Evolutionary conservation across 345 rosid species (phyloP), one percentile per base, ranked within the genome.

Genomic region (Cardamine resedifolia): DNA sequence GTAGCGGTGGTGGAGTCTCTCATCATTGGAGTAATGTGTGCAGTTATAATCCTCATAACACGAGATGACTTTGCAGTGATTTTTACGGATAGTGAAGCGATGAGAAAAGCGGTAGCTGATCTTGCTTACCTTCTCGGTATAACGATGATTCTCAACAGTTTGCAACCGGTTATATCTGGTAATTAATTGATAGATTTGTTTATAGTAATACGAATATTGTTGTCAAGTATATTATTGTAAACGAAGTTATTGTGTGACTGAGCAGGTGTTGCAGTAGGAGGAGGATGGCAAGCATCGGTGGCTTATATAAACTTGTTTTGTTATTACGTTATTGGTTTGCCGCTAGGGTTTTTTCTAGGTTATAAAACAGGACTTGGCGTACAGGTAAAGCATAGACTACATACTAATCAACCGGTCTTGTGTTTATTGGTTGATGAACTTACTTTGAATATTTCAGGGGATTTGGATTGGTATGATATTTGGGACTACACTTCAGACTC

Each of bases 201-300:
- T 51, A 14, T 3, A 23, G 26, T 7, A 4, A 28, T 4, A 20
- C 5, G 3, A 44, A 53, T 10, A 3, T 20, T 68, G 6, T 70
- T 45, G n/a, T 24, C 6, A 7, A 4, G n/a, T n/a, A n/a, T n/a
- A n/a, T 18, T 19, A 28, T 66, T 62, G 38, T 28, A 18, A 21
- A 47, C 2, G 43, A 11, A 20, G 19, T 4, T 4, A 20, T 7
- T 75, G 52, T 18, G 31, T n/a, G 56, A 24, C 9, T 41, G 66
- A 38, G 77, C 81, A 91, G 95, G 97, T 48, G 97, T 94, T 63
- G 97, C 96, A 10, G 93, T 91, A 1, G 97, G 96, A 68, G 99
- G 96, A 77, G 98, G 98, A 26, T 94, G 98, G 97, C 96, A 94
- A 81, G 97, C 88, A 36, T 48, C 81, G 69, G 97, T 91, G 56